phyloP scores from a whole-genome alignment of 176 grass and related monocot genomes.

The Musa troglodytarum region DNA sequence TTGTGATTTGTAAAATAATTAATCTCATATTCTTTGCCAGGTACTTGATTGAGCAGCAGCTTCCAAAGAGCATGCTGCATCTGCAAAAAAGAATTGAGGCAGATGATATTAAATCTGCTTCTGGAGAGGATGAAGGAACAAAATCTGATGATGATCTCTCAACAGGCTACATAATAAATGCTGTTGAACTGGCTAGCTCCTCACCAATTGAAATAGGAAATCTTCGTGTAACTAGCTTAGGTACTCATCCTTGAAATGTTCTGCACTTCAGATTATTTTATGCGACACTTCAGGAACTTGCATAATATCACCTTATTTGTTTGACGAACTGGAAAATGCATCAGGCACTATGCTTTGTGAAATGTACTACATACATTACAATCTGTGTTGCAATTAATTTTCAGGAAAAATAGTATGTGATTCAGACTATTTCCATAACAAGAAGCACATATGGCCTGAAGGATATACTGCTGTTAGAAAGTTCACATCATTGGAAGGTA shows the following conservation, averaged over 20 bases:
- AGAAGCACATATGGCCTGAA: conserved; percentile 93
- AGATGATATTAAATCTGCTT: conserved; percentile 40
- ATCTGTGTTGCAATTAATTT: conserved; percentile 26
- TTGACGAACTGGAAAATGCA: background rate
- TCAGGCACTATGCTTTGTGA: background rate
- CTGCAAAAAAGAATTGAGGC: conserved; percentile 48
- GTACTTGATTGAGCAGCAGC: conserved; percentile 71
- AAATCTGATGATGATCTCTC: conserved; percentile 54
- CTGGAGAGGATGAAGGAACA: conserved; percentile 32
- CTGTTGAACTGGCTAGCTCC: conserved; percentile 40
- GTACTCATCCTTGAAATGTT: conserved; percentile 29
- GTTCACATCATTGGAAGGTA: conserved; percentile 77
- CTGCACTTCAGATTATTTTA: background rate
- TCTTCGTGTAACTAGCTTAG: conserved; percentile 83
- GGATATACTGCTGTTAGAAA: conserved; percentile 95
- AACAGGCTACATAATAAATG: conserved; percentile 33
- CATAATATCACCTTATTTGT: background rate
- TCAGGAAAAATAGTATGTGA: conserved; percentile 85
- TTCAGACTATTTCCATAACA: conserved; percentile 95
- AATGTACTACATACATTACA: background rate
- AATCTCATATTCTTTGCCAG: conserved; percentile 22
- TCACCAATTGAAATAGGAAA: conserved; percentile 73
- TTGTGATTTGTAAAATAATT: conserved; percentile 16
- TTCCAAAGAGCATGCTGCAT: conserved; percentile 80
- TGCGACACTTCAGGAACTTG: background rate